phyloP scores from a whole-genome alignment of 2,329 filamentous ascomycete genomes.

The Juglanconis sp. region DNA sequence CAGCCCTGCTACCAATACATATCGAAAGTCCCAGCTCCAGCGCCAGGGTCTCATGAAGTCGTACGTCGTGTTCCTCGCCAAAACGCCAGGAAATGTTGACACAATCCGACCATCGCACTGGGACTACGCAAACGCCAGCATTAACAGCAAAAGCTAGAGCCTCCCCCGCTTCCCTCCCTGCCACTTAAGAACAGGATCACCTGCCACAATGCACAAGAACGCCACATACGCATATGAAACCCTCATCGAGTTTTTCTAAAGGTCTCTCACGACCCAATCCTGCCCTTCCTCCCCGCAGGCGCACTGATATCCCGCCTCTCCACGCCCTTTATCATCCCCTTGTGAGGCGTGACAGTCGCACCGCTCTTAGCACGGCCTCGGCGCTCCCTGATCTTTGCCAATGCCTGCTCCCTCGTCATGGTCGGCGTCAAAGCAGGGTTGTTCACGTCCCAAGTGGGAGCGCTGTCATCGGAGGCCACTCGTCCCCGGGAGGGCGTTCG shows the following conservation, averaged over 20 bases:
- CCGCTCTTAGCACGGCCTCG: constrained; percentile 69
- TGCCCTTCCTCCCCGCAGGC: constrained; percentile 26
- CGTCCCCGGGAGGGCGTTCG: constrained; percentile 42
- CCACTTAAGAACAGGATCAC: background rate
- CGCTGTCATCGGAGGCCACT: constrained; percentile 15
- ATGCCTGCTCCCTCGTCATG: constrained; percentile 69
- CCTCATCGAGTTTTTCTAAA: background rate
- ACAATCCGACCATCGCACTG: background rate
- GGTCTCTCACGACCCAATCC: constrained; percentile 7
- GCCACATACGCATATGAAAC: background rate
- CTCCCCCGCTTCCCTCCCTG: no score
- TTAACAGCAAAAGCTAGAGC: background rate
- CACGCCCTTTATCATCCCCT: constrained; percentile 52
- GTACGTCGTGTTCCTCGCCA: background rate
- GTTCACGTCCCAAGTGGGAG: constrained; percentile 48
- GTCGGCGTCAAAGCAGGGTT: constrained; percentile 62
- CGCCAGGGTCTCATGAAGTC: background rate
- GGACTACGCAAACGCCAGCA: background rate
- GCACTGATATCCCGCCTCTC: constrained; percentile 48
- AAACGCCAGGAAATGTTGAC: constrained; percentile 15
- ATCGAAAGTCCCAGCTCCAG: background rate
- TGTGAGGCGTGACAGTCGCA: constrained; percentile 58
- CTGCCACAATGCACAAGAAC: background rate
- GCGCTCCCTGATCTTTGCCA: constrained; percentile 71
- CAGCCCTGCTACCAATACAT: background rate